These are phyloP conservation scores for Albugo candida DNA, from an alignment of 352 stramenopile species.

Conservation along the genomic window DNA sequence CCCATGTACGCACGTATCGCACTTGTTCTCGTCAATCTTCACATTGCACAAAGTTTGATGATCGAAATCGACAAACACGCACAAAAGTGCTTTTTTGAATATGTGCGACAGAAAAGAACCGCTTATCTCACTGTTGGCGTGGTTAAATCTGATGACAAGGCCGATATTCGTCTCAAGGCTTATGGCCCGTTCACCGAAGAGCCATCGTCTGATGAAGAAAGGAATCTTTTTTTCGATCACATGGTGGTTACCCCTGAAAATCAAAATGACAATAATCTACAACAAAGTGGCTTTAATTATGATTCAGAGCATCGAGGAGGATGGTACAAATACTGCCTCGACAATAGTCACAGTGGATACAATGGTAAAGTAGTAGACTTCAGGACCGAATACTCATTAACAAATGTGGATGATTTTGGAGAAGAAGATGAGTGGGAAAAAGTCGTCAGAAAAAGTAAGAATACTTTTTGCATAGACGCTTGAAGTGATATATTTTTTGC, in stretches of 20 bases:
- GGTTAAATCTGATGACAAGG: constrained; percentile 38
- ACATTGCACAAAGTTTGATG: constrained; percentile 25
- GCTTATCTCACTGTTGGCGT: constrained; percentile 69
- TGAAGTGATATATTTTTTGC: neutral
- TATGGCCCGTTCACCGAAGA: constrained; percentile 40
- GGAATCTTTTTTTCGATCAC: constrained; percentile 63
- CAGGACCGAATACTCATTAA: constrained; percentile 63
- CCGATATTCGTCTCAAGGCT: constrained; percentile 59
- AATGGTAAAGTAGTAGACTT: constrained; percentile 54
- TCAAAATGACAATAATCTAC: constrained; percentile 35
- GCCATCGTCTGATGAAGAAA: constrained; percentile 21
- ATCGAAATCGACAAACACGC: constrained; percentile 24
- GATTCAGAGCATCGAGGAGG: constrained; percentile 63
- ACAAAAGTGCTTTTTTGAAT: constrained; percentile 70
- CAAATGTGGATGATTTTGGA: constrained; percentile 49
- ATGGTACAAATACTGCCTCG: constrained; percentile 74
- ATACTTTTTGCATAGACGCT: neutral
- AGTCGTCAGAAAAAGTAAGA: constrained; percentile 39
- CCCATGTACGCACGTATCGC: too few relatives aligned
- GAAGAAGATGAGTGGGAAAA: constrained; percentile 55
- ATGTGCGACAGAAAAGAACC: constrained; percentile 68
- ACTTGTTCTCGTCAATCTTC: neutral
- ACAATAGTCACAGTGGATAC: constrained; percentile 51
- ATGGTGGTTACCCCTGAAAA: constrained; percentile 39
- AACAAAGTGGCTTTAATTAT: constrained; percentile 78